Evolutionary conservation across 345 rosid genomes (phyloP).

Genomic region (Nasturtium officinale): DNA sequence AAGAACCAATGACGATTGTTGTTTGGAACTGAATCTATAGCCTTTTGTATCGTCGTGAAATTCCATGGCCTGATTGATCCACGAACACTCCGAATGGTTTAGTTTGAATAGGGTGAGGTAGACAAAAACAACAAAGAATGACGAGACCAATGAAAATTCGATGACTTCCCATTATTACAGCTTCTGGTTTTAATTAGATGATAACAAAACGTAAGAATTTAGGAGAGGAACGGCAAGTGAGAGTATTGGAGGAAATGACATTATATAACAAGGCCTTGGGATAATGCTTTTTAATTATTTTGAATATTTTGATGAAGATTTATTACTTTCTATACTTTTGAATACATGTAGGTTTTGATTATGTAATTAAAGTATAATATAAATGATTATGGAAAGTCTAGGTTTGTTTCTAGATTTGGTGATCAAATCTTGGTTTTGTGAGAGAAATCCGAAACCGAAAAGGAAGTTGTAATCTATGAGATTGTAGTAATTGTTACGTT

Average conservation of each 20-base stretch:
- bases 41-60: slow-evolving; percentile 60
- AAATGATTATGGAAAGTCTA: slow-evolving; percentile 28
- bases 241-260: slow-evolving; percentile 5
- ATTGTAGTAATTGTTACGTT: slow-evolving; percentile 33
- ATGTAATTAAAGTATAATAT: slow-evolving; percentile 13
- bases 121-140: slow-evolving; percentile 16
- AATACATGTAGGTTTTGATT: not conserved
- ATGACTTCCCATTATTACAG: slow-evolving; percentile 22
- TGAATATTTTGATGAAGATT: slow-evolving; percentile 14
- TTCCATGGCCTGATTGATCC: slow-evolving; percentile 55
- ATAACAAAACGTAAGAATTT: slow-evolving; percentile 28
- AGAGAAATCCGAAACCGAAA: slow-evolving; percentile 10
- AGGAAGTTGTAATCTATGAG: slow-evolving; percentile 28
- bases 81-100: slow-evolving; percentile 39
- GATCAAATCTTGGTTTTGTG: slow-evolving; percentile 12
- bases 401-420: slow-evolving; percentile 31
- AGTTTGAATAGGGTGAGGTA: slow-evolving; percentile 18
- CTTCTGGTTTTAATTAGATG: slow-evolving; percentile 17
- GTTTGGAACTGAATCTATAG: slow-evolving; percentile 59
- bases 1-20: slow-evolving; percentile 56
- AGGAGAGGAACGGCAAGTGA: slow-evolving; percentile 1
- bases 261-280: not conserved
- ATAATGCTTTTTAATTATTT: not conserved
- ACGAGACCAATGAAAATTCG: not conserved
- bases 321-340: not conserved